These are phyloP conservation scores for Phalaenopsis hybrid DNA, from an alignment of 116 monocot genomes.

Conservation along the genomic window DNA sequence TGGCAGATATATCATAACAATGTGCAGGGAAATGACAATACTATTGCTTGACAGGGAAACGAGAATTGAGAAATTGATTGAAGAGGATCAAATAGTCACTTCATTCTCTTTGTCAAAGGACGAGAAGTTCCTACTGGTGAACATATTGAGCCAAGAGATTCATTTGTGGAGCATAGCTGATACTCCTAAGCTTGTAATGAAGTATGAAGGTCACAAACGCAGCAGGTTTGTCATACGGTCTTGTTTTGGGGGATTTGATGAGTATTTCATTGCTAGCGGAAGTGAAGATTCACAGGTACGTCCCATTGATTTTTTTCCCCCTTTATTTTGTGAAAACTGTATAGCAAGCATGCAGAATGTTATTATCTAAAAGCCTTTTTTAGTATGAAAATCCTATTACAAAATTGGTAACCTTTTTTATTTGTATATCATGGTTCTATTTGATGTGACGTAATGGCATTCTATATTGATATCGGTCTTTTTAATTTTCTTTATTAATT, in stretches of 20 bases:
- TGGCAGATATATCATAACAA: slow-evolving; percentile 49
- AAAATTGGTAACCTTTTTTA: too few relatives aligned
- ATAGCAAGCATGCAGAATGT: too few relatives aligned
- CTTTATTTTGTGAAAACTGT: too few relatives aligned
- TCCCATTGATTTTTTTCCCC: neutral
- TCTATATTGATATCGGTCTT: too few relatives aligned
- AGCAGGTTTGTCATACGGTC: slow-evolving; percentile 73
- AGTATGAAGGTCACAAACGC: slow-evolving; percentile 72
- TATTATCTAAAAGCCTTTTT: too few relatives aligned
- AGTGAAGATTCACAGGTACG: slow-evolving; percentile 96
- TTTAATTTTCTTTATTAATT: too few relatives aligned
- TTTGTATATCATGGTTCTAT: too few relatives aligned
- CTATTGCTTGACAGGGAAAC: slow-evolving; percentile 54
- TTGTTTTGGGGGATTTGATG: slow-evolving; percentile 80
- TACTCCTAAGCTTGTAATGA: slow-evolving; percentile 35
- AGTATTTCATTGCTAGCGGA: slow-evolving; percentile 83
- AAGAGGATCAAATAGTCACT: slow-evolving; percentile 59
- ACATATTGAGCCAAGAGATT: slow-evolving; percentile 71
- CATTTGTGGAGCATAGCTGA: slow-evolving; percentile 71
- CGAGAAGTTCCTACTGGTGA: slow-evolving; percentile 66
- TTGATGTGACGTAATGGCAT: too few relatives aligned
- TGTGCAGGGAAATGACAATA: slow-evolving; percentile 48
- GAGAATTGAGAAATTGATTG: slow-evolving; percentile 44
- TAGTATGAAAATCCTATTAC: too few relatives aligned
- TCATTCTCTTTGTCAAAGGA: slow-evolving; percentile 74